phyloP scores from a whole-genome alignment of 352 stramenopile species.

The Globisporangium megalacanthum region DNA sequence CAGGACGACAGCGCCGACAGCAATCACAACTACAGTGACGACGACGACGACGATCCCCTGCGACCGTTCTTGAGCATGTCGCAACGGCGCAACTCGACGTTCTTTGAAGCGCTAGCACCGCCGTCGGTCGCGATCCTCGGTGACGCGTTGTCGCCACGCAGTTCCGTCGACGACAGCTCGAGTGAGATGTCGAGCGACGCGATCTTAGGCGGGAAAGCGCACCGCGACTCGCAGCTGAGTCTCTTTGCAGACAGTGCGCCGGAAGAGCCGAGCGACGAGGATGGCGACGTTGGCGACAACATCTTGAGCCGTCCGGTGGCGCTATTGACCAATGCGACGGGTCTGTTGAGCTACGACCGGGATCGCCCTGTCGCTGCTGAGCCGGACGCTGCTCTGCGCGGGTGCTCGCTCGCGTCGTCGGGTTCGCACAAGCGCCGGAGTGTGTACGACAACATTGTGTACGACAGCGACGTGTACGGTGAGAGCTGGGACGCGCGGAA shows the following conservation, averaged over 20 bases:
- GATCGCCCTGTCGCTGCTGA: neutral
- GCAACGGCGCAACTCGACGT: slow-evolving; percentile 46
- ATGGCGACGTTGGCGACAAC: neutral
- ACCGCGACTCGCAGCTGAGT: slow-evolving; percentile 23
- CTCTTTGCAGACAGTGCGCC: neutral
- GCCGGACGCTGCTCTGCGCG: slow-evolving; percentile 6
- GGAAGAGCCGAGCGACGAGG: neutral
- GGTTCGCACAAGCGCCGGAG: slow-evolving; percentile 19
- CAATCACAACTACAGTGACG: slow-evolving; percentile 15
- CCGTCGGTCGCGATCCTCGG: slow-evolving; percentile 1
- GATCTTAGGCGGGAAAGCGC: slow-evolving; percentile 9
- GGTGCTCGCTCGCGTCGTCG: slow-evolving; percentile 12
- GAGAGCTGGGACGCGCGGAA: slow-evolving; percentile 65
- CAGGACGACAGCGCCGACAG: slow-evolving; percentile 19
- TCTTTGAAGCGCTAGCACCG: slow-evolving; percentile 43
- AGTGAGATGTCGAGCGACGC: slow-evolving; percentile 20
- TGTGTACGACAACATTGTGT: slow-evolving; percentile 61
- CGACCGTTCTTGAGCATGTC: slow-evolving; percentile 52
- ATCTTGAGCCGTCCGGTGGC: slow-evolving; percentile 22
- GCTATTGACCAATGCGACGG: slow-evolving; percentile 6
- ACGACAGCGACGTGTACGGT: slow-evolving; percentile 74
- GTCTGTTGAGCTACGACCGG: slow-evolving; percentile 1
- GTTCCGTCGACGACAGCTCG: slow-evolving; percentile 24
- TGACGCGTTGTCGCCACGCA: slow-evolving; percentile 13
- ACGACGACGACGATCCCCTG: slow-evolving; percentile 29